Base-by-base conservation (phyloP, 495 filamentous ascomycete species). In the Xylaria telfairii region DNA sequence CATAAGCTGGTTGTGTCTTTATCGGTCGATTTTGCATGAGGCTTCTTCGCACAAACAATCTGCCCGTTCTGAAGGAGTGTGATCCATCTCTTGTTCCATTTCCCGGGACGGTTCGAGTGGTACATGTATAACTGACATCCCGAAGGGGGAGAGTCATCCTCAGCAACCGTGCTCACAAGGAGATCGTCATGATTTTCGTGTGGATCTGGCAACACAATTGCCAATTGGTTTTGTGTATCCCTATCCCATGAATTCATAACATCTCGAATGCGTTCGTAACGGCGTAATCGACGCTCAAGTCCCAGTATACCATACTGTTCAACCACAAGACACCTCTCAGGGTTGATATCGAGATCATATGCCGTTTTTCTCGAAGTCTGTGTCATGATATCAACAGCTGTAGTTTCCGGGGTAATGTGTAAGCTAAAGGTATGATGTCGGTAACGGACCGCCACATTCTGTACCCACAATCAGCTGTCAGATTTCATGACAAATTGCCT, bases 221-320 rank as follows among this genome's bases (percentile, higher is more conserved):
- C 76, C 21, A 98, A 82, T 1, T 83, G 79, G 76, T 96, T 95
- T 71, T 92, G 87, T 1, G 84, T 82, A 77, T 97, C 94, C 19
- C 84, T 81, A 42, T 95, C 90, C 96, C 96, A 99, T 4, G 94
- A 96, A 78, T 95, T 96, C 86, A 98, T 85, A 32, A 97, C 88
- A 79, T 97, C 93, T 44, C 94, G 88, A 32, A 98, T 85, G 70
- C 87, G 89, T 81, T 99, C 96, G 78, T 97, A 98, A 9, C 87
- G 90, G 15, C 96, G 92, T 30, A 99, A 78, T 4, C 92, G 90
- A 56, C 96, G 89, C 76, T 96, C 92, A 4, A 99, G 83, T n/a
- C 93, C 94, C 1, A 95, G 81, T 46, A 88, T 85, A 24, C 82
- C 79, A 76, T 92, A 98, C 0, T 86, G 88, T 78, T 99, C 96